These are phyloP conservation scores for Talaromyces sp. DNA, from an alignment of 2,329 filamentous ascomycete species.

Conservation along the genomic window DNA sequence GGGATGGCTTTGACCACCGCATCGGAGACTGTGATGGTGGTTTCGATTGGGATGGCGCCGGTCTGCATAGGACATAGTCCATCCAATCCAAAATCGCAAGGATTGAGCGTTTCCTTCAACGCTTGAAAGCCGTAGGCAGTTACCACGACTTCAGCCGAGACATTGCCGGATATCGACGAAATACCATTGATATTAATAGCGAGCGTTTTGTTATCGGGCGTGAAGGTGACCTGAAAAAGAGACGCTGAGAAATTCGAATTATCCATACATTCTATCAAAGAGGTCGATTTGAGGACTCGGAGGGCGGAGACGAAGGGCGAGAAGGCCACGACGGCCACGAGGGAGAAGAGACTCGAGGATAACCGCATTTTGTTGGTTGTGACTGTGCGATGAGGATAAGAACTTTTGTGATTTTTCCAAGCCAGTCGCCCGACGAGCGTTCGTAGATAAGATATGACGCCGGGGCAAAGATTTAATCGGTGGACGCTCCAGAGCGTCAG, in stretches of 20 bases:
- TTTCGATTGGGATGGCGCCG: constrained; percentile 72
- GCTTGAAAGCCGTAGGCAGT: constrained; percentile 79
- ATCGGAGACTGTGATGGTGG: constrained; percentile 60
- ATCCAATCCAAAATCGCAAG: constrained; percentile 64
- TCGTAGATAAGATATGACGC: neutral
- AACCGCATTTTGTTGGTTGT: constrained; percentile 28
- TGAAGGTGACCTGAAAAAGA: constrained; percentile 74
- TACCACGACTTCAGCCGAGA: constrained; percentile 71
- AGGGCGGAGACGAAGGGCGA: constrained; percentile 56
- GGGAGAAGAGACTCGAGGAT: constrained; percentile 32
- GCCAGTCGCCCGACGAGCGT: neutral
- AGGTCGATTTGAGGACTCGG: constrained; percentile 72
- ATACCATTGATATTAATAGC: constrained; percentile 73
- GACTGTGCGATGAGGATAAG: neutral
- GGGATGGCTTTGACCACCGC: constrained; percentile 65
- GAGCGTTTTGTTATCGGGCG: constrained; percentile 64
- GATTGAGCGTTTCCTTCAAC: constrained; percentile 65
- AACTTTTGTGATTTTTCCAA: neutral
- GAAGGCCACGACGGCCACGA: constrained; percentile 39
- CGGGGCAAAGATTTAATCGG: neutral
- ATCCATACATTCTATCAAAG: constrained; percentile 77
- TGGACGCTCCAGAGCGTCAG: constrained; percentile 14
- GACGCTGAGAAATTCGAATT: constrained; percentile 84
- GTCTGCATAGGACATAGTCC: constrained; percentile 90
- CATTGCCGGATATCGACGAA: constrained; percentile 77